A percentile compares a stretch with the other conserved stretches of the same genome.
Conservation (phyloP, 345 rosid species). For the Litchi chinensis region DNA sequence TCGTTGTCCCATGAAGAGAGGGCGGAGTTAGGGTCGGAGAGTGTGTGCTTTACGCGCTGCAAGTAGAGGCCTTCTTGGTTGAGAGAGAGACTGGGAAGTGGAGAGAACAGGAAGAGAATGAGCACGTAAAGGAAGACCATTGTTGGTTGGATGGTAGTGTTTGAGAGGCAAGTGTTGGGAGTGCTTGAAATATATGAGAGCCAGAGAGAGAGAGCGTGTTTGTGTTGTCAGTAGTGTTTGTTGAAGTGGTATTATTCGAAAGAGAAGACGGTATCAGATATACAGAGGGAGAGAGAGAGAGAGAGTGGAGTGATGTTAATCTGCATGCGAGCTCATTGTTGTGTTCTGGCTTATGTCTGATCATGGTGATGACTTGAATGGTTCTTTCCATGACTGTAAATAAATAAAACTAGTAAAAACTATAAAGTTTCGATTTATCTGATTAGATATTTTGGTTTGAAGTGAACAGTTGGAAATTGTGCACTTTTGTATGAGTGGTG, state of each 20-base stretch:
- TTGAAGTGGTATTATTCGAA: neutral
- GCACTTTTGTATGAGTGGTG: neutral
- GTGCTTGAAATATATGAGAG: neutral
- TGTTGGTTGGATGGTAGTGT: neutral
- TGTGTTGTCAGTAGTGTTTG: neutral
- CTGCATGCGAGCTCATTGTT: slow-evolving; percentile 6
- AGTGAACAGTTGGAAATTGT: neutral
- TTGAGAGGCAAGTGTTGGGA: neutral
- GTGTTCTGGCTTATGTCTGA: neutral
- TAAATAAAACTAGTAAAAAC: neutral
- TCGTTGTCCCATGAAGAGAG: slow-evolving; percentile 64
- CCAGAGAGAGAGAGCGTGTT: neutral
- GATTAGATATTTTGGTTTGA: neutral
- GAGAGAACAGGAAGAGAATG: slow-evolving; percentile 20
- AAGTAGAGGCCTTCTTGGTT: slow-evolving; percentile 75
- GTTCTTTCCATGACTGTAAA: neutral
- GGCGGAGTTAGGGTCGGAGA: slow-evolving; percentile 57
- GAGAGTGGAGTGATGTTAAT: neutral
- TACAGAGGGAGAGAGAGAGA: neutral
- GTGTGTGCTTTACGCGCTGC: slow-evolving; percentile 42
- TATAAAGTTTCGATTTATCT: neutral
- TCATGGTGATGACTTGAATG: neutral
- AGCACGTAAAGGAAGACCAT: slow-evolving; percentile 21
- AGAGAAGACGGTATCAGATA: neutral
- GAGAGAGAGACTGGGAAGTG: slow-evolving; percentile 31